Base-by-base conservation (phyloP, 306 rosid genomes). In the Spatholobus suberectus region DNA sequence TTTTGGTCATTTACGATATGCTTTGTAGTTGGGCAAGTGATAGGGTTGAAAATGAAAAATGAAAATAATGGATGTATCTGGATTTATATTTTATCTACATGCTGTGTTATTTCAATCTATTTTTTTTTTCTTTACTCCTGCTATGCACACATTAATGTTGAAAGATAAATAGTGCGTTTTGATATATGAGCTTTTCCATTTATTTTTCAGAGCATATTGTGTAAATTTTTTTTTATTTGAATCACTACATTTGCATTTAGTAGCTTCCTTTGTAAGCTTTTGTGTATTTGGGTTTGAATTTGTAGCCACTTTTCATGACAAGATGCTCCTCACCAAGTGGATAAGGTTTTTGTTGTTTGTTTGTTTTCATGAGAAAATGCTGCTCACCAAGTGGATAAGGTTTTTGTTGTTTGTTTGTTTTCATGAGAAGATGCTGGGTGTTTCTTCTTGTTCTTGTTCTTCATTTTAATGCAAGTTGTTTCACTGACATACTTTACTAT, bases 401-500 rank as follows among this genome's bases (percentile, higher is more conserved):
- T n/a, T n/a, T n/a, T n/a, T n/a, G n/a, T n/a, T n/a, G n/a, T n/a
- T n/a, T n/a, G n/a, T n/a, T n/a, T n/a, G n/a, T n/a, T n/a, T n/a
- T n/a, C n/a, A n/a, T 52, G 58, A 24, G 58, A 27, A 79, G 61
- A 26, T 62, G 72, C 77, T 29, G 26, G 47, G 23, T 67, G 27
- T 8, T 26, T 63, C 26, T n/a, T n/a, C n/a, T n/a, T n/a, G n/a
- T 71, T 24, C 37, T 24, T 61, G 54, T 58, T 58, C 6, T 43
- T 38, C 34, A 23, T 41, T 54, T 11, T 63, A 52, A 21, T 65
- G 65, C 67, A 65, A 55, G 68, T 82, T 81, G 65, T 68, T 82
- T 63, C 44, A 68, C 52, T 67, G 77, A 84, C 59, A 73, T 86
- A 38, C 43, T 77, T 72, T 82, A 43, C 47, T 67, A 73, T 79